These are phyloP conservation scores for Pichia norvegensis DNA, from an alignment of 1,139 yeast species.

Conservation along the genomic window DNA sequence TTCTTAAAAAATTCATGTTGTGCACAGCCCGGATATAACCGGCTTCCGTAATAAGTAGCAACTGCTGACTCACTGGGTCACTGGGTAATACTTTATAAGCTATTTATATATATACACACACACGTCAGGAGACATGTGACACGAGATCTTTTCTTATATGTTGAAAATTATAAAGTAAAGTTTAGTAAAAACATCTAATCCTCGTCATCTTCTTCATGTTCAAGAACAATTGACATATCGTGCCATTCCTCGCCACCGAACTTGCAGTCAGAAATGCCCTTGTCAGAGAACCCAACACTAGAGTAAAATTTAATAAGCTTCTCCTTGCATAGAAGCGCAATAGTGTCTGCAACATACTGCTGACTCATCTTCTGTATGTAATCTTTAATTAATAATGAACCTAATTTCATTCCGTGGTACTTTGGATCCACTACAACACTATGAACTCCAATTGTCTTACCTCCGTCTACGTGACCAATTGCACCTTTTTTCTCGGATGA, in stretches of 20 bases:
- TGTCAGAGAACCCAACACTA: constrained; percentile 64
- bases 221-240: constrained; percentile 55
- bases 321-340: constrained; percentile 67
- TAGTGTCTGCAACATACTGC: constrained; percentile 76
- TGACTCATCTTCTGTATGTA: constrained; percentile 84
- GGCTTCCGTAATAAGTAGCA: neutral
- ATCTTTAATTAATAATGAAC: constrained; percentile 76
- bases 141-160: neutral
- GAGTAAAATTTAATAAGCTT: constrained; percentile 68
- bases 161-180: neutral
- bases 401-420: constrained; percentile 75
- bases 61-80: neutral
- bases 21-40: neutral
- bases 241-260: constrained; percentile 61
- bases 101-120: neutral
- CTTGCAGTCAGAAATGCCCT: constrained; percentile 52
- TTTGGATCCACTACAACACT: constrained; percentile 71
- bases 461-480: constrained; percentile 72
- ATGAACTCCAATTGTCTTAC: constrained; percentile 73
- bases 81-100: neutral
- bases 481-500: too few relatives aligned
- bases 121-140: neutral
- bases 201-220: constrained; percentile 49
- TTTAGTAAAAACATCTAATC: neutral
- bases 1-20: too few relatives aligned